Base-by-base conservation (phyloP, 1,284 basidiomycete genomes). In the Cerioporus squamosus region DNA sequence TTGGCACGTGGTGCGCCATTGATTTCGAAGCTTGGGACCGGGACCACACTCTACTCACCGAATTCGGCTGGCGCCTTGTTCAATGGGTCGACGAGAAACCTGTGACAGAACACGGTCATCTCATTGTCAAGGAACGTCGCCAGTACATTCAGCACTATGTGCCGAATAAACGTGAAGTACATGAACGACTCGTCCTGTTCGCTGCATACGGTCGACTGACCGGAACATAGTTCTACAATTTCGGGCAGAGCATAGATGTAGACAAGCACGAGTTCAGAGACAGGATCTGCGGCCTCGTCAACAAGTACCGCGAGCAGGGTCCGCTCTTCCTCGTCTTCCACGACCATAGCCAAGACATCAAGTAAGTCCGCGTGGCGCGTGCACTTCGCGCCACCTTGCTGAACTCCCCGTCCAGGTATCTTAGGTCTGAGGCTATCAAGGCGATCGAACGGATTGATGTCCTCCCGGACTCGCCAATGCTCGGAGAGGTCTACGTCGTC, bases 261-360 rank as follows among this genome's bases (percentile, higher is more conserved):
- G 76, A 77, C 53, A 82, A 79, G 68, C 67, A 73, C 3, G 72
- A 70, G 2, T 82, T 93, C 71, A 86, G 83, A 65, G 58, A 71
- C 14, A 79, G 76, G 44, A 81, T 93, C 57, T 72, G 75, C 51
- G 71, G 76, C 1, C 72, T 92, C 44, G 63, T 94, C 44, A 66
- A 71, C 3, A 64, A 71, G 5, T 71, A 84, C 57, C 66, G 70
- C 5, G 61, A 68, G 12, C 65, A 74, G 26, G 88, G 88, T 1
- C 87, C 90, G 0, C 72, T 93, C n/a, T 93, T 87, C 69, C 78
- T 94, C 31, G 79, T 94, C 10, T 91, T 94, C 71, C 93, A 94
- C 70, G 90, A 93, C 68, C 76, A 81, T 50, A 81, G 75, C 58
- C 83, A 88, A 62, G 92, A 94, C 70, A 77, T 94, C 70, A 88